These are phyloP conservation scores for Porodaedalea pini DNA, from an alignment of 1,284 basidiomycete genomes.

Conservation along the genomic window DNA sequence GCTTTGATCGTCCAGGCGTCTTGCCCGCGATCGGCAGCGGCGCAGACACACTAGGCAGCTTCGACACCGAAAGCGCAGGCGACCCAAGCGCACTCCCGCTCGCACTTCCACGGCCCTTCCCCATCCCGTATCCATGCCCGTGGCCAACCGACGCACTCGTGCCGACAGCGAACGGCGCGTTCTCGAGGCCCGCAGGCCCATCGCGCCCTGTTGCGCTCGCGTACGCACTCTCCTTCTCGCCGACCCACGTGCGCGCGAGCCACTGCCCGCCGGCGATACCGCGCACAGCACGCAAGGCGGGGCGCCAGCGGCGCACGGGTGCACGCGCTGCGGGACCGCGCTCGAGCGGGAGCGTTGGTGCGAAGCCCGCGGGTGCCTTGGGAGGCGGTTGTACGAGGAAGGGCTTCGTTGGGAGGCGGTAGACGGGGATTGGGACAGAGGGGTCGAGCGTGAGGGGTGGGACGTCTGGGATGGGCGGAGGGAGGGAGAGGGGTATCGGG, in stretches of 20 bases:
- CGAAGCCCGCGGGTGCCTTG: conserved; percentile 69
- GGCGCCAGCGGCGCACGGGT: conserved; percentile 64
- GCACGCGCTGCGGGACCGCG: conserved; percentile 51
- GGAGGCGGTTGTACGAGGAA: conserved; percentile 73
- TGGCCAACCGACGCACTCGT: conserved; percentile 32
- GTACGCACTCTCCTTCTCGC: conserved; percentile 71
- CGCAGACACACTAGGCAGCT: background rate
- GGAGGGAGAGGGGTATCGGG: conserved; percentile 19
- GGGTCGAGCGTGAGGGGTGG: conserved; percentile 45
- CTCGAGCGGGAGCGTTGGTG: conserved; percentile 61
- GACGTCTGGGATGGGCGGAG: background rate
- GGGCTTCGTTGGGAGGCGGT: conserved; percentile 72
- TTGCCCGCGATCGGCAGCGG: background rate
- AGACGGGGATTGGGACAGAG: conserved; percentile 55
- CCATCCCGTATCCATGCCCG: background rate
- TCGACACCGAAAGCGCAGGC: conserved; percentile 6
- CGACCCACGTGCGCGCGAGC: conserved; percentile 72
- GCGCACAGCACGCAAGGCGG: conserved; percentile 67
- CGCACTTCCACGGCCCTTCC: conserved; percentile 12
- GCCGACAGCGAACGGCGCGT: background rate
- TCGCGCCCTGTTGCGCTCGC: conserved; percentile 32
- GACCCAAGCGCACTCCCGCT: conserved; percentile 1
- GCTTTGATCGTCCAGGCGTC: conserved; percentile 2
- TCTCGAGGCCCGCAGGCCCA: background rate
- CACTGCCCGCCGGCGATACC: conserved; percentile 78